Evolutionary conservation across 2,329 filamentous ascomycete genomes (phyloP).

Genomic region (Colletotrichum truncatum): DNA sequence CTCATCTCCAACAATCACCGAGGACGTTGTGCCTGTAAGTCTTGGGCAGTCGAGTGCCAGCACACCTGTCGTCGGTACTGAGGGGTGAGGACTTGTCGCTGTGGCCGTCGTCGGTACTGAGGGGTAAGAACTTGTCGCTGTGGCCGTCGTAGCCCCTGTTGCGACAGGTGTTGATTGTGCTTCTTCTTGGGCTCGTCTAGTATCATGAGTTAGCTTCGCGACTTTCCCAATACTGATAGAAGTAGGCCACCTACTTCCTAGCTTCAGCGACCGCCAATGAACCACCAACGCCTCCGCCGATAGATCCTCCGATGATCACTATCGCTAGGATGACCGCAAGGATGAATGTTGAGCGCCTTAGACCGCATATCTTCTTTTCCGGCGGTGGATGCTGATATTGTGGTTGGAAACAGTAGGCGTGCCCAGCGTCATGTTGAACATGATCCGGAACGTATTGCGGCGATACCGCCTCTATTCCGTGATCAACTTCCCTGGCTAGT

Average conservation of each 20-base stretch:
- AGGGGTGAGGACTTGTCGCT: not conserved
- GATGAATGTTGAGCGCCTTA: slow-evolving; percentile 11
- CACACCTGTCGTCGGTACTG: not conserved
- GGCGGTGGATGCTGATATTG: too few relatives aligned
- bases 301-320: slow-evolving; percentile 9
- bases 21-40: not conserved
- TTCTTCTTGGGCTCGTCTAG: not conserved
- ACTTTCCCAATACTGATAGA: not conserved
- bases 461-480: not conserved
- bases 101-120: not conserved
- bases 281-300: slow-evolving; percentile 23
- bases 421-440: not conserved
- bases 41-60: slow-evolving; percentile 23
- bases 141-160: not conserved
- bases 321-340: not conserved
- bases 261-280: slow-evolving; percentile 11
- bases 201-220: not conserved
- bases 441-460: too few relatives aligned
- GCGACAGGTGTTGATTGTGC: not conserved
- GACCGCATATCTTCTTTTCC: slow-evolving; percentile 1
- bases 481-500: not conserved
- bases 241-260: not conserved
- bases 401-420: not conserved
- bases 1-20: not conserved
- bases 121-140: not conserved